Percentiles rank a stretch among this genome's conserved stretches.
Conservation (phyloP, 768 basidiomycete species). For the Leccinum longicurvipes region DNA sequence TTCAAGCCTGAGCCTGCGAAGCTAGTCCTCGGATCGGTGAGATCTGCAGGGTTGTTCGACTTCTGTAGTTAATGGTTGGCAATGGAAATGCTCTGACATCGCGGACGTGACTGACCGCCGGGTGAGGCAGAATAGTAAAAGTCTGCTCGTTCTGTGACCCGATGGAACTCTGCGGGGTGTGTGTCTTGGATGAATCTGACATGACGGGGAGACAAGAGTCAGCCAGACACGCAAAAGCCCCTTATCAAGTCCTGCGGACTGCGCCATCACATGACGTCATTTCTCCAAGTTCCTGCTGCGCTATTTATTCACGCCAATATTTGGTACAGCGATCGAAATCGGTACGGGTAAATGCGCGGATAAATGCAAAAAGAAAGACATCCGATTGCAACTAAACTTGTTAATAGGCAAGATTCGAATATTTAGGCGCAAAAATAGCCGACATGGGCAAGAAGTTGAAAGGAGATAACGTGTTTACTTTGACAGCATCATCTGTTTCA, state of each 20-base stretch:
- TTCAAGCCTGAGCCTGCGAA: slow-evolving; percentile 32
- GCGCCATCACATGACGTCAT: slow-evolving; percentile 18
- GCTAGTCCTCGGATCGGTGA: slow-evolving; percentile 35
- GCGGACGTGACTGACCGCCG: slow-evolving; percentile 43
- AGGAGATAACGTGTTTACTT: slow-evolving; percentile 41
- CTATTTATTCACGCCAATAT: not conserved
- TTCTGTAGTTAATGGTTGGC: slow-evolving; percentile 35
- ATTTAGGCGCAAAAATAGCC: slow-evolving; percentile 2
- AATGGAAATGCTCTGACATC: not conserved
- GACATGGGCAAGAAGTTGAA: slow-evolving; percentile 13
- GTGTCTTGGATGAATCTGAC: slow-evolving; percentile 14
- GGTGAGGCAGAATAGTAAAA: slow-evolving; percentile 58
- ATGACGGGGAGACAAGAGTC: slow-evolving; percentile 3
- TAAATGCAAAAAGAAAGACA: slow-evolving; percentile 7
- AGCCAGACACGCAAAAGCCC: not conserved
- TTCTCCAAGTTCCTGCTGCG: not conserved
- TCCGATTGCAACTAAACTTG: not conserved
- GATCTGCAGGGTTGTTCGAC: slow-evolving; percentile 58
- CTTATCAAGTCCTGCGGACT: slow-evolving; percentile 4
- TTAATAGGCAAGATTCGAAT: slow-evolving; percentile 3
- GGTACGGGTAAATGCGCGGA: slow-evolving; percentile 1
- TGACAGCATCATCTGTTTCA: slow-evolving; percentile 66
- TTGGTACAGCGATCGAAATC: slow-evolving; percentile 1
- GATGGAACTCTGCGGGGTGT: not conserved
- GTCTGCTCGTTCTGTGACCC: slow-evolving; percentile 32